These are phyloP conservation scores for Erodium chrysanthum DNA, from an alignment of 441 rosid species.

Conservation along the genomic window DNA sequence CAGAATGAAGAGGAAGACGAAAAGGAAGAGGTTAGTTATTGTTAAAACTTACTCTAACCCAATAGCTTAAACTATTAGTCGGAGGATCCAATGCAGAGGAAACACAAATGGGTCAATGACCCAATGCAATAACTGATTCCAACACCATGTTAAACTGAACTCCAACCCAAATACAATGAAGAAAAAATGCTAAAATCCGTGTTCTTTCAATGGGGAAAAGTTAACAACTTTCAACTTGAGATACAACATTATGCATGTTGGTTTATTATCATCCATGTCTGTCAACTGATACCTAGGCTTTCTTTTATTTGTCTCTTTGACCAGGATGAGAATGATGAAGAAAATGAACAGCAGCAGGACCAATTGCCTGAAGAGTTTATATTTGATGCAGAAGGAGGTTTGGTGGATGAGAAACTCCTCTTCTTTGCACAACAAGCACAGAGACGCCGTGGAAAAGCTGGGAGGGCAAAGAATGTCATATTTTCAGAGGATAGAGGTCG, in stretches of 20 bases:
- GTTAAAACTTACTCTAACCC: too few species aligned
- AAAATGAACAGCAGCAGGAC: constrained; percentile 82
- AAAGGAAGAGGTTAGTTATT: constrained; percentile 53
- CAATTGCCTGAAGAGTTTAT: constrained; percentile 95
- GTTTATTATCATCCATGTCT: not conserved
- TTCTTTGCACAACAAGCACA: constrained; percentile 98
- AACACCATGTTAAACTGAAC: too few species aligned
- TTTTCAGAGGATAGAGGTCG: constrained; percentile 98
- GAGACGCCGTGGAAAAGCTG: constrained; percentile 85
- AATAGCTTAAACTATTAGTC: too few species aligned
- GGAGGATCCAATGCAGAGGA: too few species aligned
- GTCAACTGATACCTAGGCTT: not conserved
- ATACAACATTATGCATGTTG: not conserved
- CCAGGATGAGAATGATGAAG: constrained; percentile 54
- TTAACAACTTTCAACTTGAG: constrained; percentile 9
- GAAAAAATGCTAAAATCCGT: too few species aligned
- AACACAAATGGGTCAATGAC: too few species aligned
- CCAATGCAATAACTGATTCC: too few species aligned
- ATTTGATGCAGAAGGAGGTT: constrained; percentile 97
- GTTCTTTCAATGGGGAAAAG: too few species aligned
- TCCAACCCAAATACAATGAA: too few species aligned
- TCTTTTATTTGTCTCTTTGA: constrained; percentile 19
- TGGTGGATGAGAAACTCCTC: constrained; percentile 95
- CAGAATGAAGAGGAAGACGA: constrained; percentile 76
- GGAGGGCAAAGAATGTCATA: constrained; percentile 94